phyloP scores from a whole-genome alignment of 2,329 filamentous ascomycete species.

The Ophiostoma piceae region DNA sequence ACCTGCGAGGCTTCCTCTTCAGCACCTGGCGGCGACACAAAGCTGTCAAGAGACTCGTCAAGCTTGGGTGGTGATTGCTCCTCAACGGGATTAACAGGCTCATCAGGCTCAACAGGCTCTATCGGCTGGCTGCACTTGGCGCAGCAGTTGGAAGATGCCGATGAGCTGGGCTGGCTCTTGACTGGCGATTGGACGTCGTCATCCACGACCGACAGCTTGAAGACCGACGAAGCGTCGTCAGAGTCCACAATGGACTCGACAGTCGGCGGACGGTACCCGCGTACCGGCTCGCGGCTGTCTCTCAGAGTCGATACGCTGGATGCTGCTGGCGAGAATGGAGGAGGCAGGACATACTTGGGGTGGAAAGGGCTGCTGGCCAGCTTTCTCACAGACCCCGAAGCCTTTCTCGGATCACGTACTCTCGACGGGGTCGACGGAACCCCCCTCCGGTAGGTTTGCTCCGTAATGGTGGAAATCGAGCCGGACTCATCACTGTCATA shows the following conservation, averaged over 20 bases:
- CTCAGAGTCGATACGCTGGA: not conserved
- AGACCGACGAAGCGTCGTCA: slow-evolving; percentile 10
- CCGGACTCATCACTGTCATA: not conserved
- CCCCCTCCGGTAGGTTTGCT: not conserved
- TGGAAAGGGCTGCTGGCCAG: no score
- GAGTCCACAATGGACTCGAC: slow-evolving; percentile 25
- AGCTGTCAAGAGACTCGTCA: not conserved
- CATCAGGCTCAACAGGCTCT: not conserved
- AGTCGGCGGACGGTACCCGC: slow-evolving; percentile 22
- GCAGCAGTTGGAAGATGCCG: not conserved
- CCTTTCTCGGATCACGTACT: not conserved
- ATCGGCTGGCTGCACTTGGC: not conserved
- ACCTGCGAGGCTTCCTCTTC: not conserved
- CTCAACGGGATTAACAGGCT: not conserved
- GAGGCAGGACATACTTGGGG: not conserved
- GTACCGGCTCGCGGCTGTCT: not conserved
- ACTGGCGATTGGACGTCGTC: not conserved
- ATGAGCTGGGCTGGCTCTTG: not conserved
- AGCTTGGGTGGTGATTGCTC: not conserved
- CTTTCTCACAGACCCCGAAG: not conserved
- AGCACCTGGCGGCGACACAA: not conserved
- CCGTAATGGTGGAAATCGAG: not conserved
- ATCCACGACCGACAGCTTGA: not conserved
- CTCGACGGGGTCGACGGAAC: not conserved
- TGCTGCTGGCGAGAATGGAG: not conserved